A percentile compares a stretch with the other conserved stretches of the same genome.
phyloP scores from a whole-genome alignment of 2,329 filamentous ascomycete genomes.

The Ophiocordyceps camponoti-saundersi region DNA sequence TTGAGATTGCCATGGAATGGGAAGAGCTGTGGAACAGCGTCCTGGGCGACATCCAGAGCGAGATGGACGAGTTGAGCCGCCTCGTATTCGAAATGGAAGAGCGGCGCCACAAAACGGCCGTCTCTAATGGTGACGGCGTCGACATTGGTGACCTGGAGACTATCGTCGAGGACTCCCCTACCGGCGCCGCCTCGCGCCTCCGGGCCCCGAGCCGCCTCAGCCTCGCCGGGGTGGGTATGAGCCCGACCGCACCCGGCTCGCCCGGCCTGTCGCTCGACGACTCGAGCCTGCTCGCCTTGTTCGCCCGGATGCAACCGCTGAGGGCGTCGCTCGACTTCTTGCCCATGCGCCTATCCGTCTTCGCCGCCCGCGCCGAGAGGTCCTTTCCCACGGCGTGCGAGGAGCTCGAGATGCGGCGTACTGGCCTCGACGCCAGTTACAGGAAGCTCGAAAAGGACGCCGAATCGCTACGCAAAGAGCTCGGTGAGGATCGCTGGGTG shows the following conservation, averaged over 20 bases:
- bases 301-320: conserved; percentile 88
- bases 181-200: conserved; percentile 28
- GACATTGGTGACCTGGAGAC: conserved; percentile 86
- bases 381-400: conserved; percentile 84
- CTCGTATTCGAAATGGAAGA: conserved; percentile 98
- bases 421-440: conserved; percentile 67
- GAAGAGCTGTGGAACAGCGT: conserved; percentile 93
- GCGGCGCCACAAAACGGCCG: conserved; percentile 64
- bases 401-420: conserved; percentile 62
- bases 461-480: conserved; percentile 71
- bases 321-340: conserved; percentile 88
- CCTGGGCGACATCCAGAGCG: conserved; percentile 78
- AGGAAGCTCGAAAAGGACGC: conserved; percentile 80
- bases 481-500: conserved; percentile 93
- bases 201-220: conserved; percentile 50
- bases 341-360: conserved; percentile 83
- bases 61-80: conserved; percentile 61
- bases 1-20: conserved; percentile 98
- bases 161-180: conserved; percentile 76
- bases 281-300: conserved; percentile 72
- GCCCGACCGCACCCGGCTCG: conserved; percentile 40
- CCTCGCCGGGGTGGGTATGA: conserved; percentile 45
- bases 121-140: conserved; percentile 45
- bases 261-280: conserved; percentile 56
- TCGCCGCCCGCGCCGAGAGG: conserved; percentile 57